Evolutionary conservation across 345 rosid species (phyloP).

Genomic region (Linum tenue): DNA sequence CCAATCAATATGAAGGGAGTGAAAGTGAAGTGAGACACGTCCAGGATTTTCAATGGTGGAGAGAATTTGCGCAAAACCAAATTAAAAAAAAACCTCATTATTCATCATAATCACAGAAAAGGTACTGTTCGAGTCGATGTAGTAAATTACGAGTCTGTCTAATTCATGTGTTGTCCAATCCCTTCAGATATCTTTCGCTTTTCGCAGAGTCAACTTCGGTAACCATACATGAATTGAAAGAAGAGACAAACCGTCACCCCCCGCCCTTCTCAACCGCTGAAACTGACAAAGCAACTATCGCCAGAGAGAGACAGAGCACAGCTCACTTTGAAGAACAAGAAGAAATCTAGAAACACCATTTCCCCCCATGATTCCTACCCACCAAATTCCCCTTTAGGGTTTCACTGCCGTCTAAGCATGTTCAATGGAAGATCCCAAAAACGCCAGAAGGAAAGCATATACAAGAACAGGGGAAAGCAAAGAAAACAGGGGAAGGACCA

Average conservation of each 20-base stretch:
- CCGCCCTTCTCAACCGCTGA: slow-evolving; percentile 25
- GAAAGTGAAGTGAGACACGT: too few species aligned
- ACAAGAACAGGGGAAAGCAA: background rate
- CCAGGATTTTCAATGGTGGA: too few species aligned
- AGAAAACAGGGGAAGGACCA: background rate
- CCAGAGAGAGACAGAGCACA: background rate
- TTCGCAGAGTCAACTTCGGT: slow-evolving; percentile 24
- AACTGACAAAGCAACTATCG: slow-evolving; percentile 30
- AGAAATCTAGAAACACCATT: background rate
- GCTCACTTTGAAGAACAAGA: too few species aligned
- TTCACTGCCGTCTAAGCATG: background rate
- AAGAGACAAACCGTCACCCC: slow-evolving; percentile 11
- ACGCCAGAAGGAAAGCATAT: background rate
- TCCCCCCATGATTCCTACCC: background rate
- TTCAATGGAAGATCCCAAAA: background rate
- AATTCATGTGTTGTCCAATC: slow-evolving; percentile 22
- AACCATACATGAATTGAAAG: slow-evolving; percentile 10
- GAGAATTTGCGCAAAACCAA: too few species aligned
- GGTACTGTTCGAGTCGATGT: too few species aligned
- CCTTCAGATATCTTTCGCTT: slow-evolving; percentile 11
- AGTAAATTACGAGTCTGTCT: background rate
- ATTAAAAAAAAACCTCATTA: too few species aligned
- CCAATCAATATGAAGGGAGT: too few species aligned
- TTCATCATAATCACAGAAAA: too few species aligned
- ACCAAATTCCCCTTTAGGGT: background rate